These are phyloP conservation scores for Echinosophora koreensis DNA, from an alignment of 306 rosid species.

Conservation along the genomic window DNA sequence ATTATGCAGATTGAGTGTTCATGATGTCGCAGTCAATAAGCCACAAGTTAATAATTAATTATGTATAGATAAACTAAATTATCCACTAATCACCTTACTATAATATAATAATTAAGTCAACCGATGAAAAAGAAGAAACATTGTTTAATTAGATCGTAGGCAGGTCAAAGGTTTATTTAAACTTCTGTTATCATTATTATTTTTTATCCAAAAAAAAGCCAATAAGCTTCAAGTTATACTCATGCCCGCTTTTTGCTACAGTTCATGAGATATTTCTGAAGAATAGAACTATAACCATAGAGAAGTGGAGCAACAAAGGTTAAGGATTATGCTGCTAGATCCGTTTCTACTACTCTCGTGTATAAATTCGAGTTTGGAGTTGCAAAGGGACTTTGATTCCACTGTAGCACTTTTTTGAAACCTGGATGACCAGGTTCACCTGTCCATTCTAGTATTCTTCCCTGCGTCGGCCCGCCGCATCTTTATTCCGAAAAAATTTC, in stretches of 20 bases:
- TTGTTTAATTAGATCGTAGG: neutral
- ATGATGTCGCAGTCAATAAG: neutral
- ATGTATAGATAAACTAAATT: neutral
- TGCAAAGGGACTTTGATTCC: slow-evolving; percentile 50
- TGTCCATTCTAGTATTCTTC: slow-evolving; percentile 52
- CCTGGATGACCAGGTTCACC: slow-evolving; percentile 52
- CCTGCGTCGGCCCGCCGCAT: slow-evolving; percentile 75
- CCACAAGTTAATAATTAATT: too few relatives aligned
- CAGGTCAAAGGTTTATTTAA: neutral
- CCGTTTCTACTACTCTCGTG: slow-evolving; percentile 23
- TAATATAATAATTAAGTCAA: too few relatives aligned
- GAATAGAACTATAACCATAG: slow-evolving; percentile 22
- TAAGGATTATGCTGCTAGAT: slow-evolving; percentile 32
- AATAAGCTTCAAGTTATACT: neutral
- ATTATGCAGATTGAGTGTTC: neutral
- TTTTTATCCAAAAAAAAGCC: too few relatives aligned
- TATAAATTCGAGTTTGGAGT: slow-evolving; percentile 28
- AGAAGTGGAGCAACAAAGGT: slow-evolving; percentile 10
- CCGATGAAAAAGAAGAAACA: neutral
- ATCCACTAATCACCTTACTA: neutral
- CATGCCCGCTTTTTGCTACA: slow-evolving; percentile 7
- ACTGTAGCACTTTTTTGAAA: slow-evolving; percentile 48
- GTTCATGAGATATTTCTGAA: slow-evolving; percentile 39
- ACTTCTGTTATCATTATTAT: neutral
- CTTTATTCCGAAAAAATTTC: slow-evolving; percentile 45